Evolutionary conservation across 257 asterid genomes (phyloP), one percentile per base, ranked within the genome.

Genomic region (Lycium ferocissimum): DNA sequence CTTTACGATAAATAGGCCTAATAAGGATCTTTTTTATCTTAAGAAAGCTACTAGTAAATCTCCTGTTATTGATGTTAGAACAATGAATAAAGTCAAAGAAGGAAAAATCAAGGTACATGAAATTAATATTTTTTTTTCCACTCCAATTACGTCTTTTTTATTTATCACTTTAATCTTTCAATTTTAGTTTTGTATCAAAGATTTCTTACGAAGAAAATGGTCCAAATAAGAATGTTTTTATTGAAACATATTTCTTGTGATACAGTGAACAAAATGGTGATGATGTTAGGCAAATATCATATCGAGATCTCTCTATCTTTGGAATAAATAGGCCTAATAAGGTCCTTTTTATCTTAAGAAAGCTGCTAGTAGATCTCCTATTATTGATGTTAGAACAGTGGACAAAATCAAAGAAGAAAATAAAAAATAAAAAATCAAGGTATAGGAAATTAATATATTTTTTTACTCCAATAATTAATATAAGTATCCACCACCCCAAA

Each of bases 371-470:
- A 62, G 88, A 62, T 89, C 94, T 66, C 91, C 95, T 0, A 87
- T 92, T 14, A 84, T 91, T 56, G 96, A 94, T 53, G 94, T 88
- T 35, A 94, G 96, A 37, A 94, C 94, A 5, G 4, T 91, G 1
- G 33, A 26, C 7, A 91, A 89, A 67, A 92, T 94, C 7, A 83
- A 72, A 73, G 15, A 57, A 0, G 79, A 81, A 14, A 1, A 26
- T n/a, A n/a, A n/a, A n/a, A n/a, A n/a, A n/a, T n/a, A 26, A 26
- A 84, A 90, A 81, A 88, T 94, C 15, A 33, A 88, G 80, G 94
- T 94, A 85, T 2, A 11, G 9, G 8, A 18, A 20, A 0, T 26
- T 40, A 40, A 58, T 26, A 26, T 26, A 26, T 26, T 26, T 26
- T 26, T 33, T 4, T 5, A 5, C 14, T 26, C 43, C 8, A 1